phyloP scores from a whole-genome alignment of 352 stramenopile species.

The Phytopythium kandeliae region DNA sequence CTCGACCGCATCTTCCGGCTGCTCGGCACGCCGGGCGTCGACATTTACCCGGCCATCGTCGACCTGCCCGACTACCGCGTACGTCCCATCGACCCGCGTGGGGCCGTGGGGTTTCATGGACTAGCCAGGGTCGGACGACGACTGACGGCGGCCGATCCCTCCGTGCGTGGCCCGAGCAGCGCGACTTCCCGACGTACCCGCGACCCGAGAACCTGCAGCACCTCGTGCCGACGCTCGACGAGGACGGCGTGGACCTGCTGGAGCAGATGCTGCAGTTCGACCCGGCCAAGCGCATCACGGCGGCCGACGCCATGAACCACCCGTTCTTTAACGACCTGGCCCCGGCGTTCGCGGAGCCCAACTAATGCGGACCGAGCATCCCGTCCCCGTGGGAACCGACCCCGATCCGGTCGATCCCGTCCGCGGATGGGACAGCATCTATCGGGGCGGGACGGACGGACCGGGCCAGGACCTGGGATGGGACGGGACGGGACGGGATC shows the following conservation, averaged over 20 bases:
- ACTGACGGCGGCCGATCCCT: no score
- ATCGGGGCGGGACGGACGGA: background rate
- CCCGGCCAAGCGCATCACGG: conserved; percentile 90
- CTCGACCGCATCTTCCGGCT: conserved; percentile 97
- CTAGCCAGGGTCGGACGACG: no score
- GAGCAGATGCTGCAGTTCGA: conserved; percentile 89
- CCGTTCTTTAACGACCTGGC: conserved; percentile 95
- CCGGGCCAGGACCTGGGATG: background rate
- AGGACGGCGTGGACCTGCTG: conserved; percentile 90
- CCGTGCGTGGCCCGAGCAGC: no score
- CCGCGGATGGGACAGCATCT: no score
- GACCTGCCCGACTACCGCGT: conserved; percentile 96
- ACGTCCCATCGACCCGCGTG: no score
- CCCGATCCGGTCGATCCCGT: no score
- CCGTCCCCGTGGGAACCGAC: background rate
- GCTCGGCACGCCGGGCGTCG: conserved; percentile 92
- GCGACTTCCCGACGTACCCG: conserved; percentile 91
- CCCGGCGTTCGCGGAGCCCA: conserved; percentile 57
- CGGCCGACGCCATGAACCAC: conserved; percentile 94
- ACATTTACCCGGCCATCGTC: conserved; percentile 95
- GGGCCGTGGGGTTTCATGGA: no score
- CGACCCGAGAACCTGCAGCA: conserved; percentile 81
- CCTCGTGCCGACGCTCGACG: conserved; percentile 90
- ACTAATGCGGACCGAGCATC: conserved; percentile 13
- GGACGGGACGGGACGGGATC: background rate